Evolutionary conservation across 129 eudicot genomes (phyloP).

Genomic region (Ambrosia artemisiifolia): DNA sequence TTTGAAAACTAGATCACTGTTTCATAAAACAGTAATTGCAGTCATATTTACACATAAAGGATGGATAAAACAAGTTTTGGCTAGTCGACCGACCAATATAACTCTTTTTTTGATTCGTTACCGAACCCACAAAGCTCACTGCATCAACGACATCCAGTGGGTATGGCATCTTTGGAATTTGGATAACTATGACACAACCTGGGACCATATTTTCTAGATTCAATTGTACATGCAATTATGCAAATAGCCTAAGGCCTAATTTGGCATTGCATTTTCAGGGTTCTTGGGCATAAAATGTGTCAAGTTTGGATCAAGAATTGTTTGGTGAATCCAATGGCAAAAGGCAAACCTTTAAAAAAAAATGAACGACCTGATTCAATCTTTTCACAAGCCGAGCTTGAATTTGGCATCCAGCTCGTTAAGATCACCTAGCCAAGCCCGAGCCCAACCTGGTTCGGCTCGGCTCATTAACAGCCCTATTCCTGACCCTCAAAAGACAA

Average conservation of each 20-base stretch:
- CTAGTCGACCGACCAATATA: neutral
- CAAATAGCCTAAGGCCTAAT: neutral
- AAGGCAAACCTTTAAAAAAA: neutral
- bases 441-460: no score
- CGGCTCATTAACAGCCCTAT: no score
- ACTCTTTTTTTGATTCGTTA: neutral
- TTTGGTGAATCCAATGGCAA: neutral
- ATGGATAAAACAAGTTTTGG: slow-evolving; percentile 5
- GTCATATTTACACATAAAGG: neutral
- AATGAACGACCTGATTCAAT: no score
- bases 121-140: neutral
- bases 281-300: no score
- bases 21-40: neutral
- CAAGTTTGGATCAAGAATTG: neutral
- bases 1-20: neutral
- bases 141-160: neutral
- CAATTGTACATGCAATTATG: neutral
- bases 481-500: no score
- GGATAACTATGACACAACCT: neutral
- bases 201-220: neutral
- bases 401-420: no score
- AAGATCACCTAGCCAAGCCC: no score
- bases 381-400: no score
- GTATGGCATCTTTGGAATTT: neutral
- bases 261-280: slow-evolving; percentile 6